Conservation (phyloP, 352 stramenopile species). For the Phytopythium cucurbitacearum region DNA sequence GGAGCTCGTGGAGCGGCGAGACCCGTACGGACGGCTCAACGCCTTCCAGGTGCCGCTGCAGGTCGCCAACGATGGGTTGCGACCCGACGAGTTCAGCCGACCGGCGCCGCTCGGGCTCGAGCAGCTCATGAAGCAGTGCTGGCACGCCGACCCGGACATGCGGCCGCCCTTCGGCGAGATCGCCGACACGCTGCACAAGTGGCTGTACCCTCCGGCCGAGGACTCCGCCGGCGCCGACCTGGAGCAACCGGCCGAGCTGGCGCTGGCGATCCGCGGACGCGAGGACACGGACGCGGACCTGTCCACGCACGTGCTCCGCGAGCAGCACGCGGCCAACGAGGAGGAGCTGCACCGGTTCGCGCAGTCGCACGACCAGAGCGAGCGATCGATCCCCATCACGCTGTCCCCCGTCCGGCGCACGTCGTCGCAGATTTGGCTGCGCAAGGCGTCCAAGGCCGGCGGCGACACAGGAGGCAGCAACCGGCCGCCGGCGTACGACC, state of each 20-base stretch:
- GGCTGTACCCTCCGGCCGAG: constrained; percentile 16
- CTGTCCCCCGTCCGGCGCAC: constrained; percentile 26
- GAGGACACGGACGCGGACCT: constrained; percentile 28
- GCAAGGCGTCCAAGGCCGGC: no score
- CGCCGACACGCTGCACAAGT: constrained; percentile 51
- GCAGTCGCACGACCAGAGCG: constrained; percentile 53
- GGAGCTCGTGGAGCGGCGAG: constrained; percentile 69
- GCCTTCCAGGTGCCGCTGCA: constrained; percentile 71
- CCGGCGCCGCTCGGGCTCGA: constrained; percentile 53
- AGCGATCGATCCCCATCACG: constrained; percentile 57
- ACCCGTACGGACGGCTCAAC: constrained; percentile 71
- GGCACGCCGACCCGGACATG: constrained; percentile 63
- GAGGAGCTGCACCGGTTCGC: constrained; percentile 56
- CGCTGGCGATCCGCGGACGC: constrained; percentile 8
- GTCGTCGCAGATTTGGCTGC: no score
- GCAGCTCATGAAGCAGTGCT: constrained; percentile 74
- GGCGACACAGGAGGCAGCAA: constrained; percentile 2
- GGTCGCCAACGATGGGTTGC: constrained; percentile 64
- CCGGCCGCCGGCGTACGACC: not conserved
- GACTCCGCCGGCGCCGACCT: constrained; percentile 7
- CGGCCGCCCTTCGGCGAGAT: constrained; percentile 62
- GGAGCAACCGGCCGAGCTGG: constrained; percentile 11
- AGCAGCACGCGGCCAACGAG: constrained; percentile 35
- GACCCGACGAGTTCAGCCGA: constrained; percentile 41
- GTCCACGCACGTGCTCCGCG: constrained; percentile 47